phyloP scores from a whole-genome alignment of 345 rosid species.

The Euphorbia tirucalli region DNA sequence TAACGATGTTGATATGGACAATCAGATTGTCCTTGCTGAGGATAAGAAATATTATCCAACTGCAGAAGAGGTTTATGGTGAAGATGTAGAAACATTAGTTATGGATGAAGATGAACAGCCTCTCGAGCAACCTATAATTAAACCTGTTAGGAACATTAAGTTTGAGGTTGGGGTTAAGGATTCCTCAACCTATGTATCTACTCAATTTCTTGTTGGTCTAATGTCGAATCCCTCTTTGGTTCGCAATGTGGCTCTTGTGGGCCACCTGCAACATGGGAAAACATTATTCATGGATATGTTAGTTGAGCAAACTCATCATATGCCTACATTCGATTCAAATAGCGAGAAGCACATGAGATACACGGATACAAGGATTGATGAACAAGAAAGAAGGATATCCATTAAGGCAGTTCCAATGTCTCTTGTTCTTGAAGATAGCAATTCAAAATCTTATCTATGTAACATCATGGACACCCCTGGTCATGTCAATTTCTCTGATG shows the following conservation, averaged over 20 bases:
- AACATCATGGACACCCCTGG: constrained; percentile 97
- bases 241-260: constrained; percentile 95
- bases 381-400: constrained; percentile 93
- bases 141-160: constrained; percentile 74
- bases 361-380: constrained; percentile 91
- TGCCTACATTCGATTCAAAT: constrained; percentile 68
- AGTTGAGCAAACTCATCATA: constrained; percentile 96
- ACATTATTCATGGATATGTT: constrained; percentile 96
- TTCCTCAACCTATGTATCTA: constrained; percentile 83
- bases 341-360: constrained; percentile 94
- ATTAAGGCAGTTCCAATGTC: constrained; percentile 97
- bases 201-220: constrained; percentile 86
- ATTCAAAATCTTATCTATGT: constrained; percentile 83
- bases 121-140: constrained; percentile 84
- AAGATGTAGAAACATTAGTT: constrained; percentile 87
- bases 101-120: constrained; percentile 98
- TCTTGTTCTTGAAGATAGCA: constrained; percentile 92
- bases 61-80: constrained; percentile 97
- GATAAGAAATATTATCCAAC: constrained; percentile 96
- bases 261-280: constrained; percentile 93
- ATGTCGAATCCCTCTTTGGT: constrained; percentile 88
- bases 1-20: constrained; percentile 83
- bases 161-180: constrained; percentile 97
- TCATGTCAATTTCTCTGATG: constrained; percentile 80
- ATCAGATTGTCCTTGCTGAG: constrained; percentile 93